A percentile compares a stretch with the other conserved stretches of the same genome.
Conservation (phyloP, 2,329 filamentous ascomycete species). For the Phialophora tarda region DNA sequence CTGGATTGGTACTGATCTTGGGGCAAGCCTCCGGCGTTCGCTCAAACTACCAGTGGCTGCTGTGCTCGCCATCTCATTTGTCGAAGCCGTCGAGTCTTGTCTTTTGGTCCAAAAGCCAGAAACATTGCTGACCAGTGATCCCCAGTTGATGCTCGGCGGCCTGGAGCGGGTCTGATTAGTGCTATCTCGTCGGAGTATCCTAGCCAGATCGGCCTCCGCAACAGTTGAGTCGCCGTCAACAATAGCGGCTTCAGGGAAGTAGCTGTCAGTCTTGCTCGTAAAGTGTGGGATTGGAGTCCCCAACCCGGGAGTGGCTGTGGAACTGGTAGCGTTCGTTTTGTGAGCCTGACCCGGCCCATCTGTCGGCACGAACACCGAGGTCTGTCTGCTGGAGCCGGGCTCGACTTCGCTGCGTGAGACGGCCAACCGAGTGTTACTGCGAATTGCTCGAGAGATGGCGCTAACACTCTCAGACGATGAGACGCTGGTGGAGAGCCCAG, state of each 20-base stretch:
- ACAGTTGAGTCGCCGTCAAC: conserved; percentile 50
- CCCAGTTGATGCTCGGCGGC: conserved; percentile 60
- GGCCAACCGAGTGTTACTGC: conserved; percentile 19
- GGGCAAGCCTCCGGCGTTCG: conserved; percentile 27
- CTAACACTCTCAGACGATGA: conserved; percentile 51
- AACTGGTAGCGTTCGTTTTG: conserved; percentile 58
- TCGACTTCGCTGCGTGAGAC: conserved; percentile 8
- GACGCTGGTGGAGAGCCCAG: conserved; percentile 48
- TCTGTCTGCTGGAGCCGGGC: conserved; percentile 11
- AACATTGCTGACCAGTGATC: conserved; percentile 58
- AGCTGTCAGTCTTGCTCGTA: conserved; percentile 39
- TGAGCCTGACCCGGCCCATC: conserved; percentile 50
- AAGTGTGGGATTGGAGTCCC: conserved; percentile 62
- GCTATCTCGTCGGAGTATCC: conserved; percentile 60
- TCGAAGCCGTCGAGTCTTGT: conserved; percentile 52
- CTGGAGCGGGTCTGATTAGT: conserved; percentile 55
- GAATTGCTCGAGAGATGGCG: conserved; percentile 24
- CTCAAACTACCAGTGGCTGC: conserved; percentile 24
- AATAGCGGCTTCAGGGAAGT: conserved; percentile 35
- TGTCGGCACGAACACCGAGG: conserved; percentile 52
- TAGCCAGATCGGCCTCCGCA: conserved; percentile 62
- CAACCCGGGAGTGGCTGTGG: conserved; percentile 57
- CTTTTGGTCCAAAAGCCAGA: conserved; percentile 58
- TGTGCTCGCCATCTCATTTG: conserved; percentile 46
- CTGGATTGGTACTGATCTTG: conserved; percentile 27